Evolutionary conservation across 176 grass and related monocot species (phyloP), one percentile per base, ranked within the genome.

Genomic region (Elaeis guineensis): DNA sequence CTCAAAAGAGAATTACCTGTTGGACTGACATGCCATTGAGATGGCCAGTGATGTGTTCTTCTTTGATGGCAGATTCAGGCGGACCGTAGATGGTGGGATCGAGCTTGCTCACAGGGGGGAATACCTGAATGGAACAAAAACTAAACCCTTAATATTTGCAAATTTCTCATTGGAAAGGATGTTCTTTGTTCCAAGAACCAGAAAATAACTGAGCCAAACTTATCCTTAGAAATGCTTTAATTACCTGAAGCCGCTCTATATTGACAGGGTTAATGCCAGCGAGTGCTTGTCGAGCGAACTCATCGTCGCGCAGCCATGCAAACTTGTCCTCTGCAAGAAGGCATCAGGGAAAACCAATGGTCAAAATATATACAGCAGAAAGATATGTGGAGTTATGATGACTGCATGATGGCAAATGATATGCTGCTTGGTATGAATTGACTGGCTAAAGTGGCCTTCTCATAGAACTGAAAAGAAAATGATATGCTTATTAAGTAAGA

Each of bases 201-300:
- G 11, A 12, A 12, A 14, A 44, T 44, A 14, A 44, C 35, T 44
- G 12, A 12, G 35, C 35, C 35, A 44, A 44, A 44, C 11, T 44
- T 12, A 44, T 9, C 8, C 35, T 44, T 14, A 8, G 35, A 44
- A 12, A 44, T 44, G 35, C 1, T 2, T 12, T 12, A 21, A 63
- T 62, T 89, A 98, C 94, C 94, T 71, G 69, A 62, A 98, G 84
- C 15, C 79, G 79, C 52, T 99, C 82, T 53, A 99, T 86, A 73
- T 81, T 86, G 76, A 93, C 85, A 14, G 94, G 94, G 60, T 99
- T 99, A 50, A 93, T 93, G 72, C 94, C 94, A n/a, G 88, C 88
- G 7, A 99, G 79, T 11, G 82, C 21, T 73, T 93, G 88, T 48
- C 88, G 75, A 21, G 94, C 88, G 66, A 99, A 99, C 69, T 99